Base-by-base conservation (phyloP, 2,329 filamentous ascomycete genomes). In the Hymenoscyphus infarciens region DNA sequence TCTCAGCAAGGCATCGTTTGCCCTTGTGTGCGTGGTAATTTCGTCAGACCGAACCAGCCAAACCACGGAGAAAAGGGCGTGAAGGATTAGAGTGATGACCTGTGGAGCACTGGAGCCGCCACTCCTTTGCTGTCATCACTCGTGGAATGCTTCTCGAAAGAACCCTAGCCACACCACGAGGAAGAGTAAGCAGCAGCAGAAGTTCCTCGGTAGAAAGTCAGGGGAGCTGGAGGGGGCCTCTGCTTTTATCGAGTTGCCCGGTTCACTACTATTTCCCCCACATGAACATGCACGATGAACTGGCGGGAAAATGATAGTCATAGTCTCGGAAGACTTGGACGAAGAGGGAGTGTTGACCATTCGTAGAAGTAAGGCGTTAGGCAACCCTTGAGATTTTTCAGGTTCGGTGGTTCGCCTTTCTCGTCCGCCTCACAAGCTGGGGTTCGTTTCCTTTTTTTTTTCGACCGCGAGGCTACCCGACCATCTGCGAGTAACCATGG, bases 1-100 rank as follows among this genome's bases (percentile, higher is more conserved):
- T 19, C 38, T 57, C 13, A 25, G 13, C 45, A 53, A 53, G 45
- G 42, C 58, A 60, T n/a, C 42, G 10, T 59, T 52, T 52, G 45
- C 45, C 16, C 39, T 19, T 42, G 16, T 7, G 19, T 25, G 35
- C 33, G 56, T 39, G 33, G 35, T 42, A 39, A 39, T 27, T 39
- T 35, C 45, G 56, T 27, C 38, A 39, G 35, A 39, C 35, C 16
- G 35, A 38, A 38, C 22, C 38, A 27, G 16, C 35, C 25, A n/a
- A 10, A 31, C 22, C 25, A 55, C 25, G 53, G 52, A 25, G 13
- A 31, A 33, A 55, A 31, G 52, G 52, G 29, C 25, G 19, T n/a
- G 27, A 55, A 33, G 53, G 29, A 31, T 31, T 55, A 55, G 22
- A 13, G 45, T 52, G 45, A 52, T 52, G 19, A 52, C 45, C 10